Evolutionary conservation across 2,329 filamentous ascomycete genomes (phyloP).

Genomic region (Hypoxylon sp.): DNA sequence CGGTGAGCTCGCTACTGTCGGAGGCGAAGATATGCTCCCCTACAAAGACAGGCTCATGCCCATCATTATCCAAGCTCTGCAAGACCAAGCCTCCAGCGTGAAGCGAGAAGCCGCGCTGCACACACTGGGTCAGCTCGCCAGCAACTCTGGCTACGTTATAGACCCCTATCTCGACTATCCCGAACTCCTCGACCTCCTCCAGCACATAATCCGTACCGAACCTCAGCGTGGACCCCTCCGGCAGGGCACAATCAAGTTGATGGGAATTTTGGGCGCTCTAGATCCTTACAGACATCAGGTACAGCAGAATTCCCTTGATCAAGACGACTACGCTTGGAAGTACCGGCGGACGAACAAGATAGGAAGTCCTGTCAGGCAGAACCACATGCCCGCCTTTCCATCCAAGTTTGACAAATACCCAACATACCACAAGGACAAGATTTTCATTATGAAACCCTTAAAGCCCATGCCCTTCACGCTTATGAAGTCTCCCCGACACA

Average conservation of each 20-base stretch:
- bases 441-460: constrained; percentile 6
- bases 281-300: constrained; percentile 95
- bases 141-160: constrained; percentile 97
- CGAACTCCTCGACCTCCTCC: constrained; percentile 88
- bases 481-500: neutral
- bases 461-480: constrained; percentile 17
- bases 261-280: constrained; percentile 92
- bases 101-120: constrained; percentile 92
- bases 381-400: constrained; percentile 5
- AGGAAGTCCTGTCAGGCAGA: constrained; percentile 25
- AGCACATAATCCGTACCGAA: constrained; percentile 93
- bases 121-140: constrained; percentile 89
- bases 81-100: constrained; percentile 88
- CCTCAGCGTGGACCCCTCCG: constrained; percentile 81
- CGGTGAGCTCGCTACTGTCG: constrained; percentile 91
- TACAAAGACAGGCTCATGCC: constrained; percentile 95
- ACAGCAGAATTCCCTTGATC: constrained; percentile 40
- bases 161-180: constrained; percentile 95
- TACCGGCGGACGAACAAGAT: constrained; percentile 14
- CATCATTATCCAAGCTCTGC: constrained; percentile 89
- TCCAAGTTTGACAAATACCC: constrained; percentile 4
- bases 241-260: constrained; percentile 94
- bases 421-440: constrained; percentile 1
- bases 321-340: constrained; percentile 28
- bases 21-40: constrained; percentile 89